These are phyloP conservation scores for Xylaria longipes DNA, from an alignment of 495 filamentous ascomycete species.

Conservation along the genomic window DNA sequence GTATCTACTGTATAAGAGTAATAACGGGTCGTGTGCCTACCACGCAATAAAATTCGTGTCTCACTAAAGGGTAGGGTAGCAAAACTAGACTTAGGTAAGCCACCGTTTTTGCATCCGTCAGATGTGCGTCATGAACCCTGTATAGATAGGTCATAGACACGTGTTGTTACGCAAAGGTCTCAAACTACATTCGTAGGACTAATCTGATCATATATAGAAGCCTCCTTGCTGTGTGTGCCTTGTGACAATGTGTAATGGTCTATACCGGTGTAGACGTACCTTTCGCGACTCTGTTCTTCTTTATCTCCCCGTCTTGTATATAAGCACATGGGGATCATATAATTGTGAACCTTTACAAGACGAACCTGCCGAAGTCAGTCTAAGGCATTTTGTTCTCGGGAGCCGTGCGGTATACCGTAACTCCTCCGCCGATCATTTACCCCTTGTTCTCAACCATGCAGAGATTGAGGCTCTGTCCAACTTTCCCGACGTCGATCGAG, in stretches of 20 bases:
- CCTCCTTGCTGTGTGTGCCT: too few relatives aligned
- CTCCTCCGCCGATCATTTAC: neutral
- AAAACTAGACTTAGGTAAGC: neutral
- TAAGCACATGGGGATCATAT: neutral
- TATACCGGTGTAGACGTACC: neutral
- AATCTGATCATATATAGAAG: too few relatives aligned
- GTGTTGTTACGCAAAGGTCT: too few relatives aligned
- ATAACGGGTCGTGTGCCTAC: neutral
- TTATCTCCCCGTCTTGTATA: neutral
- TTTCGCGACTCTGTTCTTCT: neutral
- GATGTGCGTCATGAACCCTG: too few relatives aligned
- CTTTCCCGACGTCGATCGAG: conserved; percentile 38
- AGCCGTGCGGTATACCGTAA: neutral
- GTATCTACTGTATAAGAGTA: neutral
- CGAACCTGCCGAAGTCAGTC: neutral
- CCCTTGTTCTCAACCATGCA: conserved; percentile 7
- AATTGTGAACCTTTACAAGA: neutral
- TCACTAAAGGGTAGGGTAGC: neutral
- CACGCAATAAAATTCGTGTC: neutral
- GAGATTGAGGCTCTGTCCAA: conserved; percentile 27
- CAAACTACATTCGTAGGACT: too few relatives aligned
- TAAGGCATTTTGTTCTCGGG: neutral
- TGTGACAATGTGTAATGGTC: too few relatives aligned
- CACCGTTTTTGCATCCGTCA: neutral
- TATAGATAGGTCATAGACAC: too few relatives aligned